Conservation (phyloP, 768 basidiomycete species). For the Phaffia tasmanica region DNA sequence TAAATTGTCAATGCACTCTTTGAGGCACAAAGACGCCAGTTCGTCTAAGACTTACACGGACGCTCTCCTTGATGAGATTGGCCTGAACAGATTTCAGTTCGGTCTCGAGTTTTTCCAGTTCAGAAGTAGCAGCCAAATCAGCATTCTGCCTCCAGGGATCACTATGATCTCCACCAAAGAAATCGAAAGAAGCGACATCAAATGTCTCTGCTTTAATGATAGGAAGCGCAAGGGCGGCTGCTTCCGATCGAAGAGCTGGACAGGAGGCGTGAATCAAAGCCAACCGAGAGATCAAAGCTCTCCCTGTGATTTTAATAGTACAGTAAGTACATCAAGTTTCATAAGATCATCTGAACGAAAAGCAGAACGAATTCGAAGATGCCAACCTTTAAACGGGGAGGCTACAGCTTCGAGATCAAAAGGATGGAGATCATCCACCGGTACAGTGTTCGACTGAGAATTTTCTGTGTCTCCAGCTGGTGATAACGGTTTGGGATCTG, state of each 20-base stretch:
- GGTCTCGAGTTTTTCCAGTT: slow-evolving; percentile 73
- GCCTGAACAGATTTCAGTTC: slow-evolving; percentile 89
- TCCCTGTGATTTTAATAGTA: slow-evolving; percentile 43
- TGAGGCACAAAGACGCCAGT: neutral
- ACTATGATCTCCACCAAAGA: neutral
- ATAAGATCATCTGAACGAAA: neutral
- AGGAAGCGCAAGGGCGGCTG: slow-evolving; percentile 19
- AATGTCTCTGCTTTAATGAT: slow-evolving; percentile 17
- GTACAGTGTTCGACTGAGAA: too few species aligned
- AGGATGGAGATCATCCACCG: slow-evolving; percentile 65
- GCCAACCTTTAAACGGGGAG: slow-evolving; percentile 59
- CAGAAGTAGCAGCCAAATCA: slow-evolving; percentile 55
- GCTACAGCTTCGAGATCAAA: slow-evolving; percentile 78
- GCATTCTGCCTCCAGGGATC: slow-evolving; percentile 58
- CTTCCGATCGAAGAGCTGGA: slow-evolving; percentile 44
- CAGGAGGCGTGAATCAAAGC: slow-evolving; percentile 54
- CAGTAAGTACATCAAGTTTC: slow-evolving; percentile 5
- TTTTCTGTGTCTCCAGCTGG: too few species aligned
- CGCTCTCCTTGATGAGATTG: slow-evolving; percentile 98
- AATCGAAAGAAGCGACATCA: slow-evolving; percentile 7
- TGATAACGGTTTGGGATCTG: too few species aligned
- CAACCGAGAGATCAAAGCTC: slow-evolving; percentile 63
- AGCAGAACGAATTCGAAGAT: slow-evolving; percentile 6
- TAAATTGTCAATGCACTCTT: neutral
- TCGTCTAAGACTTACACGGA: slow-evolving; percentile 52